Percentiles rank a stretch among this genome's conserved stretches.
Conservation (phyloP, 306 rosid species). For the Lagenaria siceraria region DNA sequence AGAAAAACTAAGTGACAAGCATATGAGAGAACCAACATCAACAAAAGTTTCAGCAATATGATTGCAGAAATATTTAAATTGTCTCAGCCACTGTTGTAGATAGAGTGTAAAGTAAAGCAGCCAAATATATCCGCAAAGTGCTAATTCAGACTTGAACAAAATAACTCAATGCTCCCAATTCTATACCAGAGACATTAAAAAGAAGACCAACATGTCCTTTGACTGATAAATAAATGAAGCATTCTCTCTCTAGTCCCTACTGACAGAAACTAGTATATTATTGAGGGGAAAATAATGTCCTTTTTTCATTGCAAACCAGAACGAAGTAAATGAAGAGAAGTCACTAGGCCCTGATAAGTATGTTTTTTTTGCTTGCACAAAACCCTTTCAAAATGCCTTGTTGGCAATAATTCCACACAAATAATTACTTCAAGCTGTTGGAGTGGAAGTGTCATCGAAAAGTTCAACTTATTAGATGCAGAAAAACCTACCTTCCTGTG, state of each 20-base stretch:
- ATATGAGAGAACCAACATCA: background rate
- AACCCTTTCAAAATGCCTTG: background rate
- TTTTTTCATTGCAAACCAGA: background rate
- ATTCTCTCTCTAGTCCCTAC: background rate
- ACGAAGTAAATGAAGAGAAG: background rate
- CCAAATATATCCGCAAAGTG: background rate
- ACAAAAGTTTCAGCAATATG: background rate
- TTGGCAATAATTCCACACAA: background rate
- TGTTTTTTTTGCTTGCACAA: background rate
- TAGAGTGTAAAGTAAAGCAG: background rate
- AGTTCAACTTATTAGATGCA: background rate
- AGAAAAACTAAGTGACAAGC: background rate
- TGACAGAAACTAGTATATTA: background rate
- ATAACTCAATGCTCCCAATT: background rate
- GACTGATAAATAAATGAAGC: background rate
- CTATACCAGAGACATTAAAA: background rate
- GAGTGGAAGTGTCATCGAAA: background rate
- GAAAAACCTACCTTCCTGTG: slow-evolving; percentile 60
- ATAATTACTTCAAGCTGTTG: background rate
- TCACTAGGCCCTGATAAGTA: background rate
- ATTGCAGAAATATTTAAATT: background rate
- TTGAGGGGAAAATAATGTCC: background rate
- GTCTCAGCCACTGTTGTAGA: background rate
- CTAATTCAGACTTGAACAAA: background rate
- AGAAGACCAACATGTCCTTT: background rate